These are phyloP conservation scores for Trametes cubensis DNA, from an alignment of 768 basidiomycete genomes.

Conservation along the genomic window DNA sequence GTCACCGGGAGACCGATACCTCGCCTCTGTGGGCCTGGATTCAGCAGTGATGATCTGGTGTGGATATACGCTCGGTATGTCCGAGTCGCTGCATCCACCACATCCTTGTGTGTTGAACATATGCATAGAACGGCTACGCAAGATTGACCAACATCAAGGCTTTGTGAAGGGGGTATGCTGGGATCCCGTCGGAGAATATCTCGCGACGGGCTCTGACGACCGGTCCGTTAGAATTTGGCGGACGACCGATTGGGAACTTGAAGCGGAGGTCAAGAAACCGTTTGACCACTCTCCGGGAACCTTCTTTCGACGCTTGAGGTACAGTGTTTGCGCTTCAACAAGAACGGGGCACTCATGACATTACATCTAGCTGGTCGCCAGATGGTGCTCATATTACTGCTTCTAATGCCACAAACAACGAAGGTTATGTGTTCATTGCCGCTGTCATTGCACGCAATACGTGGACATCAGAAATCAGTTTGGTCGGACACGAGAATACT, in stretches of 20 bases:
- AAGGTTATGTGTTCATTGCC: slow-evolving; percentile 96
- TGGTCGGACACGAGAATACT: slow-evolving; percentile 97
- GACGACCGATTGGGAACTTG: slow-evolving; percentile 87
- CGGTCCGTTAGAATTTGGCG: slow-evolving; percentile 96
- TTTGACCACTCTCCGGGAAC: slow-evolving; percentile 95
- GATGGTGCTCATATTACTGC: slow-evolving; percentile 99
- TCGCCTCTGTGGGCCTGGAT: slow-evolving; percentile 93
- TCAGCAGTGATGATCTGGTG: slow-evolving; percentile 93
- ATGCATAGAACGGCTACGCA: slow-evolving; percentile 73
- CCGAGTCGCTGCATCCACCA: not conserved
- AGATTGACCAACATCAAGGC: slow-evolving; percentile 87
- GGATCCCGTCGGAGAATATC: slow-evolving; percentile 97
- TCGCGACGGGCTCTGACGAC: slow-evolving; percentile 98
- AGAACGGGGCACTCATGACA: not conserved
- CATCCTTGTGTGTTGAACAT: not conserved
- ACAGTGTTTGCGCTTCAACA: not conserved
- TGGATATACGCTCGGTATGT: slow-evolving; percentile 83
- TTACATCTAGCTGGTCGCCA: slow-evolving; percentile 83
- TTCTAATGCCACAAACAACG: slow-evolving; percentile 95
- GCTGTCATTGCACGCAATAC: slow-evolving; percentile 89
- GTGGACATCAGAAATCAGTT: slow-evolving; percentile 90
- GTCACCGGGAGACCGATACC: slow-evolving; percentile 89
- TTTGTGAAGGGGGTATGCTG: slow-evolving; percentile 99
- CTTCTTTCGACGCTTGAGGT: slow-evolving; percentile 92
- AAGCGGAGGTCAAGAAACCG: slow-evolving; percentile 84